Evolutionary conservation across 441 rosid genomes (phyloP).

Genomic region (Kokia cookei): DNA sequence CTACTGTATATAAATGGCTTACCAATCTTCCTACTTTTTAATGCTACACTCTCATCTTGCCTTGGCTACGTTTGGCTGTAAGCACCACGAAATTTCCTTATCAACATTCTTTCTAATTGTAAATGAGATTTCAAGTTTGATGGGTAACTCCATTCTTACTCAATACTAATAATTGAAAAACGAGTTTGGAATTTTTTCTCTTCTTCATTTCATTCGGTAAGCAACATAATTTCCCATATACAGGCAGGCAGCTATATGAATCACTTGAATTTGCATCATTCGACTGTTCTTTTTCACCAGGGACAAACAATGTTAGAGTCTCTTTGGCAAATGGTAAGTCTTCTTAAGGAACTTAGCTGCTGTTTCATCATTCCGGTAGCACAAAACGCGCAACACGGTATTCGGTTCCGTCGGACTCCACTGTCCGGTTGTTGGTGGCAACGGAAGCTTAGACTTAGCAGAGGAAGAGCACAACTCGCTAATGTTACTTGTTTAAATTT

Average conservation of each 20-base stretch:
- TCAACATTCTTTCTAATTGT: too few species aligned
- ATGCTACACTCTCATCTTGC: too few species aligned
- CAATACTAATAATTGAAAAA: not conserved
- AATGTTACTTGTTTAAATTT: slow-evolving; percentile 34
- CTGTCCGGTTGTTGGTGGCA: slow-evolving; percentile 67
- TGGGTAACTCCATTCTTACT: too few species aligned
- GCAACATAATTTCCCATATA: not conserved
- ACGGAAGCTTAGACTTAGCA: slow-evolving; percentile 51
- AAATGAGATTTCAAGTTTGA: too few species aligned
- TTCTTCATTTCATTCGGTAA: not conserved
- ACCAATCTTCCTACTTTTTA: too few species aligned
- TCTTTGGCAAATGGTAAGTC: slow-evolving; percentile 72
- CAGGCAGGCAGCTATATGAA: not conserved
- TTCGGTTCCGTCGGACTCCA: slow-evolving; percentile 68
- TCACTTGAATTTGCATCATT: not conserved
- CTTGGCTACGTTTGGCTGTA: too few species aligned
- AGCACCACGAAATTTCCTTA: too few species aligned
- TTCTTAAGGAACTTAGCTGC: slow-evolving; percentile 75
- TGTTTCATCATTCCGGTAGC: slow-evolving; percentile 48
- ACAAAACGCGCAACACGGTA: slow-evolving; percentile 60
- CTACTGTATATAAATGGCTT: too few species aligned
- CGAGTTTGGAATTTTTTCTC: not conserved
- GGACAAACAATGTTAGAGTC: slow-evolving; percentile 29
- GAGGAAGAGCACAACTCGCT: slow-evolving; percentile 46
- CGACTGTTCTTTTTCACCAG: not conserved